Evolutionary conservation across 176 grass and related monocot species (phyloP).

Genomic region (Raddia distichophylla): DNA sequence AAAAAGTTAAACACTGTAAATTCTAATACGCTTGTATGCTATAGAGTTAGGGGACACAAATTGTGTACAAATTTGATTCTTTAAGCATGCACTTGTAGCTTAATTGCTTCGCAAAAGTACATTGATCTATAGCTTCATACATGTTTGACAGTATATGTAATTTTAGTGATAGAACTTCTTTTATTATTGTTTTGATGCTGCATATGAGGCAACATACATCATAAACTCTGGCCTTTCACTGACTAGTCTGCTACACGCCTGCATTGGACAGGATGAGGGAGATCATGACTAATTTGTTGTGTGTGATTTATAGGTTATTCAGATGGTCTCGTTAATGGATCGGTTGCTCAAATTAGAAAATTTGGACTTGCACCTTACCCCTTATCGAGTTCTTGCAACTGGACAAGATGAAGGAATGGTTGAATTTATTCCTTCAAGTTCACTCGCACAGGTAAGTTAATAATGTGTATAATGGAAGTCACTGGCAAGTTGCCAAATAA

Average conservation of each 20-base stretch:
- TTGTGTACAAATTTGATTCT: not conserved
- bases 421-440: slow-evolving; percentile 94
- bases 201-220: too few species aligned
- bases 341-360: slow-evolving; percentile 99
- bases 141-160: too few species aligned
- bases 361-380: slow-evolving; percentile 94
- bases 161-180: too few species aligned
- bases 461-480: too few species aligned
- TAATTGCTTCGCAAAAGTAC: not conserved
- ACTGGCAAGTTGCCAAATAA: too few species aligned
- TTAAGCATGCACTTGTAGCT: not conserved
- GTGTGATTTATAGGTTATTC: too few species aligned
- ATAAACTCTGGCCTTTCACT: too few species aligned
- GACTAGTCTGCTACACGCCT: too few species aligned
- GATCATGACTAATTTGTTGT: too few species aligned
- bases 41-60: not conserved
- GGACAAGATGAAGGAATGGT: slow-evolving; percentile 97
- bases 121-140: too few species aligned
- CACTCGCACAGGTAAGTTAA: slow-evolving; percentile 85
- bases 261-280: too few species aligned
- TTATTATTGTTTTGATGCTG: too few species aligned
- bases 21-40: not conserved
- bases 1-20: not conserved
- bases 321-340: slow-evolving; percentile 82
- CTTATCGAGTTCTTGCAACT: slow-evolving; percentile 96